Evolutionary conservation across 78 protist species (phyloP), one percentile per base, ranked within the genome.

Genomic region (Isochrysis galbana): DNA sequence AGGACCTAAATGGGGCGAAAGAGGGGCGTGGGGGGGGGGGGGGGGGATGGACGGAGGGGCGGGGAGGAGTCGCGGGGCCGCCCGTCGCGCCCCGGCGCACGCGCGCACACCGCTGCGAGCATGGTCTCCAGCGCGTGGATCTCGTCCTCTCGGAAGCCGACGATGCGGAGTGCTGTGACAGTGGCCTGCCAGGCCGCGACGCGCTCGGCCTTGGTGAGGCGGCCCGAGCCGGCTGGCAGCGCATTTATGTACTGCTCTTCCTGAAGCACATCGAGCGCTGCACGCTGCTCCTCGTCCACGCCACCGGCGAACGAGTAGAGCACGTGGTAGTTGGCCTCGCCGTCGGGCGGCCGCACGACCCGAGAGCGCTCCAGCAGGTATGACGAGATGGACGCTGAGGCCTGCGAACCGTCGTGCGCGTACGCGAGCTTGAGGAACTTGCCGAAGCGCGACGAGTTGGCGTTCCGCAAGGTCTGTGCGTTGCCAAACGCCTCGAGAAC

Each of bases 301-400:
- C 92, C 92, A 36, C 51, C 83, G 14, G 89, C 21, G 90, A 91
- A 36, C 46, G 41, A 17, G 88, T 91, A 74, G 90, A 98, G 97
- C 44, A 97, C 93, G 90, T 98, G 99, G 97, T 90, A 98, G 94
- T 95, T 97, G 23, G 98, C 94, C 96, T 98, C 99, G 77, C 97
- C 97, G 22, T 48, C 89, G 34, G 84, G 77, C 91, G 96, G 98
- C 29, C 48, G 89, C 21, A 93, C 96, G 26, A 98, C 97, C 39
- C 99, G 95, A 26, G 96, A 94, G 36, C 95, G 97, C 90, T 97
- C 98, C 36, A 97, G 89, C 83, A 97, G 93, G 94, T 89, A 84
- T 7, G 89, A 36, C 44, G 5, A 48, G 90, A 96, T 95, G 88
- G 74, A 69, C n/a, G 98, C 97, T 4, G 97, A 97, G 77, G 78